Percentiles rank a stretch among this genome's conserved stretches.
Conservation (phyloP, 768 basidiomycete genomes). For the Trametes meyenii region DNA sequence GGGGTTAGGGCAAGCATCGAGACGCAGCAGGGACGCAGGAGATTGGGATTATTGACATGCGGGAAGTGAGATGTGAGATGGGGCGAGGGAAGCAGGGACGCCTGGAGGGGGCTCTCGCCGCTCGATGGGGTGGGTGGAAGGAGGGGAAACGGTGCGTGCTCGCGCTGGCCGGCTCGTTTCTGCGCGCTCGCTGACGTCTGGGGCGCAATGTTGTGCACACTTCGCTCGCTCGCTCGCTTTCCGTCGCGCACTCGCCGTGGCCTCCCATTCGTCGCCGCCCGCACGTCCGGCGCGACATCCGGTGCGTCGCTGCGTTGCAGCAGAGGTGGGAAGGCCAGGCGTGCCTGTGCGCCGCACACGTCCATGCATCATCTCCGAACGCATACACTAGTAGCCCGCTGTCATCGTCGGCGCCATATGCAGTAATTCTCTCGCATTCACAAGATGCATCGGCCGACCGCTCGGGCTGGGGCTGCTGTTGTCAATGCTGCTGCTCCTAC, state of each 20-base stretch:
- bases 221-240: constrained; percentile 14
- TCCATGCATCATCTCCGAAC: neutral
- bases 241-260: neutral
- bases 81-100: no score
- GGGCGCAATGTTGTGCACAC: constrained; percentile 11
- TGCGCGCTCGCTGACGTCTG: constrained; percentile 24
- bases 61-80: no score
- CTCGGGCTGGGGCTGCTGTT: neutral
- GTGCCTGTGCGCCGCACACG: neutral
- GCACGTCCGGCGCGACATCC: constrained; percentile 14
- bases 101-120: neutral
- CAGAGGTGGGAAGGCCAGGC: constrained; percentile 2
- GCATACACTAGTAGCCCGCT: constrained; percentile 6
- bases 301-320: constrained; percentile 3
- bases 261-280: constrained; percentile 17
- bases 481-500: no score
- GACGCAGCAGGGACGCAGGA: no score
- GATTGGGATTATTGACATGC: no score
- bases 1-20: no score
- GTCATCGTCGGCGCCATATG: constrained; percentile 12
- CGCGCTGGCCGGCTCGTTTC: neutral
- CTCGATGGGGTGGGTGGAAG: neutral
- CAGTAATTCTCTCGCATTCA: constrained; percentile 1
- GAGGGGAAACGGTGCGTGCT: constrained; percentile 8
- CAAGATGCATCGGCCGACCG: neutral